A percentile compares a stretch with the other conserved stretches of the same genome.
These are phyloP conservation scores for Ustilago tritici DNA, from an alignment of 1,284 basidiomycete genomes.

Conservation along the genomic window DNA sequence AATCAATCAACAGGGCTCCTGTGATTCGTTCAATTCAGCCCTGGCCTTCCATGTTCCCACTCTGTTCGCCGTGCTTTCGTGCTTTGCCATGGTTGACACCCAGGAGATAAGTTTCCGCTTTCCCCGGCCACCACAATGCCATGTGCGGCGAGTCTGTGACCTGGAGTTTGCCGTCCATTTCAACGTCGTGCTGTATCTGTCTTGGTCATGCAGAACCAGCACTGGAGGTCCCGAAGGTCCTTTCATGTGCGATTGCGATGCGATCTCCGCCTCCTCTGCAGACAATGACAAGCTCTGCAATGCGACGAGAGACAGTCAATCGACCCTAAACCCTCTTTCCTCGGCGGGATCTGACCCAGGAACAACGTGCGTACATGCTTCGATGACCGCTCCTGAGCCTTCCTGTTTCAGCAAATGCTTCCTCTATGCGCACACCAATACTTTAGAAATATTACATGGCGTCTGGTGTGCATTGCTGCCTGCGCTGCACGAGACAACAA, in stretches of 20 bases:
- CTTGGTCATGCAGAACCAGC: neutral
- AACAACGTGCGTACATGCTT: constrained; percentile 6
- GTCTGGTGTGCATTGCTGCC: neutral
- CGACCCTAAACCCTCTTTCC: neutral
- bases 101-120: constrained; percentile 20
- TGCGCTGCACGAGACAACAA: neutral
- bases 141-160: neutral
- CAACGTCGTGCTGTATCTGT: neutral
- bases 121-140: neutral
- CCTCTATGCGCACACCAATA: too few relatives aligned
- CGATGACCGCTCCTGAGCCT: neutral
- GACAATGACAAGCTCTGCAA: neutral
- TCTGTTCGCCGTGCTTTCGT: neutral
- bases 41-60: neutral
- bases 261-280: constrained; percentile 33
- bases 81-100: constrained; percentile 1
- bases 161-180: neutral
- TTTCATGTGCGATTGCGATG: neutral
- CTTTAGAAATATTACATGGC: too few relatives aligned
- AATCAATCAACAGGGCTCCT: neutral
- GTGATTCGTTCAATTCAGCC: neutral
- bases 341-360: neutral
- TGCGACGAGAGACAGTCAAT: neutral
- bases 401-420: neutral
- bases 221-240: neutral